These are phyloP conservation scores for Agaricus subrufescens DNA, from an alignment of 768 basidiomycete species.

Conservation along the genomic window DNA sequence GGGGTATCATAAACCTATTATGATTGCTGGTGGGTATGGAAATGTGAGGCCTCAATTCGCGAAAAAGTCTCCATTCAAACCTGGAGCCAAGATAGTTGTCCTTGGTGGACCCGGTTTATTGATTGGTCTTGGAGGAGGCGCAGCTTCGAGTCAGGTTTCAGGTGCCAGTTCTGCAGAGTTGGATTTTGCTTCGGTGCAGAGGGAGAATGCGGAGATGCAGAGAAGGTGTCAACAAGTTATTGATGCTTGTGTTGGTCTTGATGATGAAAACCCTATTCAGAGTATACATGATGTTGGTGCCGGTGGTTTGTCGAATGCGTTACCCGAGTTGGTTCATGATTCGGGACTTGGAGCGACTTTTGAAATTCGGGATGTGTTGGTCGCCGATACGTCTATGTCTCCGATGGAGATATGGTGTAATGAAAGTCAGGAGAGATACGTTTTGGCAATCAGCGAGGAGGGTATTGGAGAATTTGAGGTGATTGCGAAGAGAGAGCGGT, in stretches of 20 bases:
- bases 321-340: conserved; percentile 97
- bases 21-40: conserved; percentile 97
- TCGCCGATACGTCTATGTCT: conserved; percentile 91
- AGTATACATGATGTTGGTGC: conserved; percentile 99
- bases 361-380: conserved; percentile 89
- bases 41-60: conserved; percentile 86
- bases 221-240: conserved; percentile 96
- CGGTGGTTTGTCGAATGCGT: conserved; percentile 92
- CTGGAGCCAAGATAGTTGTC: conserved; percentile 86
- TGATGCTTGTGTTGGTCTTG: conserved; percentile 72
- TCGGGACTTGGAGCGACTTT: conserved; percentile 87
- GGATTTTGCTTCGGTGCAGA: conserved; percentile 96
- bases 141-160: conserved; percentile 89
- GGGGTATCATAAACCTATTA: conserved; percentile 99
- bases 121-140: conserved; percentile 95
- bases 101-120: conserved; percentile 95
- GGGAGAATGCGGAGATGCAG: conserved; percentile 99
- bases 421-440: conserved; percentile 97
- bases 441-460: conserved; percentile 77
- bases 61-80: conserved; percentile 67
- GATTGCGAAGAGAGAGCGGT: conserved; percentile 85
- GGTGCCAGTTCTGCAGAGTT: conserved; percentile 89
- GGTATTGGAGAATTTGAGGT: conserved; percentile 60
- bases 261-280: conserved; percentile 71
- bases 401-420: conserved; percentile 99